Base-by-base conservation (phyloP, 768 basidiomycete species). In the Collybia sordida region DNA sequence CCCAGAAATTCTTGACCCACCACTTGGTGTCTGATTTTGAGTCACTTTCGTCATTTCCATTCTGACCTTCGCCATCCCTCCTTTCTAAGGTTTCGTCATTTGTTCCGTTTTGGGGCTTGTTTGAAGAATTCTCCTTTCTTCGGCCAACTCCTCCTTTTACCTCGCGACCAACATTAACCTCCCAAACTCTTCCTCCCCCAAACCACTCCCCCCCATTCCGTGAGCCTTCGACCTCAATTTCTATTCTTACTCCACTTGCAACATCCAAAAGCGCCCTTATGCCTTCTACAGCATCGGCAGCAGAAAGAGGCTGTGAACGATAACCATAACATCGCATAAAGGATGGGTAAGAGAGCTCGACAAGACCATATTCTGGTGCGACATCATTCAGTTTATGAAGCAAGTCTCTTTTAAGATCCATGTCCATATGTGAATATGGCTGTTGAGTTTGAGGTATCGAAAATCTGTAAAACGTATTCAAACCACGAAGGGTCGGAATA, bases 151-250 rank as follows among this genome's bases (percentile, higher is more conserved):
- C 67, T 48, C 67, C 61, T 57, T 68, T 56, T 24, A 72, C 72
- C 21, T 67, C 59, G 36, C 67, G 70, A 21, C 66, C 64, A 19
- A 66, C 73, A 25, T 67, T 68, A 3, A 79, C 71, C 51, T 88
- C 83, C 95, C 96, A 98, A 6, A 85, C 61, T 52, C 73, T 79
- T 3, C 88, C 87, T 12, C 86, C 84, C 12, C 93, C 93, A 61
- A 98, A 98, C 93, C 95, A 96, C 69, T 98, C 95, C 3, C 95
- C 95, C 11, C 95, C 95, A 50, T 92, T 88, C 42, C 87, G 77
- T 25, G 88, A 80, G 31, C 93, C 93, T 64, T 95, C 91, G 8
- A 88, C 70, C 66, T 97, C 95, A 14, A 98, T 76, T 60, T 98
- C 94, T 68, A 99, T 80, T 40, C 83, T 75, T n/a, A 96, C 79